Percentiles rank a stretch among this genome's conserved stretches.
These are phyloP conservation scores for Rhodotorula sp. DNA, from an alignment of 1,284 basidiomycete species.

Conservation along the genomic window DNA sequence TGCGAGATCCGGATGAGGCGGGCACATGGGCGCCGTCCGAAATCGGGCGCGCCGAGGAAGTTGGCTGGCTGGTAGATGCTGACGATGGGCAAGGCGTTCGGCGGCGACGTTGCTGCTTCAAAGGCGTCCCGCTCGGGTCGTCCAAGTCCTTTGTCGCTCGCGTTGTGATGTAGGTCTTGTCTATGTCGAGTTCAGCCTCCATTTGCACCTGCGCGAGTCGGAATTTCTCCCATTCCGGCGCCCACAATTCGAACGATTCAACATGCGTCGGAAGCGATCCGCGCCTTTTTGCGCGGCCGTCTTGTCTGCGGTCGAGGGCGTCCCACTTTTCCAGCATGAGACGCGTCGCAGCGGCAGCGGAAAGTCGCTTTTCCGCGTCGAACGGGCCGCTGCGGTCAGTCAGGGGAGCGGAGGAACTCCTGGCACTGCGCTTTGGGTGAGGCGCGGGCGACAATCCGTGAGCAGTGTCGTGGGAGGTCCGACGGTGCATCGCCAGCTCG, in stretches of 20 bases:
- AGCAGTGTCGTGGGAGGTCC: background rate
- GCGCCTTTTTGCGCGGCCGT: background rate
- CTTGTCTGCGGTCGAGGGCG: constrained; percentile 6
- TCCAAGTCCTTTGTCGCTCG: background rate
- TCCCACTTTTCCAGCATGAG: constrained; percentile 28
- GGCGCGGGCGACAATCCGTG: background rate
- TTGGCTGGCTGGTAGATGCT: too few species aligned
- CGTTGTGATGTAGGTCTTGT: background rate
- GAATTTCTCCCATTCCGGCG: constrained; percentile 11
- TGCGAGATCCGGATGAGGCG: background rate
- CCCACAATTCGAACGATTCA: constrained; percentile 17
- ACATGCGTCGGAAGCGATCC: background rate
- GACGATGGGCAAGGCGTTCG: too few species aligned
- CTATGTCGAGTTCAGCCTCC: constrained; percentile 18
- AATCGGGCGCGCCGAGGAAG: background rate
- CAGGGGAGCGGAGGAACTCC: background rate
- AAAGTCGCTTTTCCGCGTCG: background rate
- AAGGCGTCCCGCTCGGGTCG: constrained; percentile 7
- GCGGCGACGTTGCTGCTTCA: too few species aligned
- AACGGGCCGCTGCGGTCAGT: background rate
- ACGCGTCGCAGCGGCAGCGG: constrained; percentile 16
- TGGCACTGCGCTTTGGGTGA: too few species aligned
- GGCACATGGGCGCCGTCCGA: background rate
- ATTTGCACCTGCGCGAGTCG: constrained; percentile 27
- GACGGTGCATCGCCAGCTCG: background rate